Evolutionary conservation across 2,329 filamentous ascomycete genomes (phyloP), one percentile per base, ranked within the genome.

Genomic region (Aspergillus ochraceus): DNA sequence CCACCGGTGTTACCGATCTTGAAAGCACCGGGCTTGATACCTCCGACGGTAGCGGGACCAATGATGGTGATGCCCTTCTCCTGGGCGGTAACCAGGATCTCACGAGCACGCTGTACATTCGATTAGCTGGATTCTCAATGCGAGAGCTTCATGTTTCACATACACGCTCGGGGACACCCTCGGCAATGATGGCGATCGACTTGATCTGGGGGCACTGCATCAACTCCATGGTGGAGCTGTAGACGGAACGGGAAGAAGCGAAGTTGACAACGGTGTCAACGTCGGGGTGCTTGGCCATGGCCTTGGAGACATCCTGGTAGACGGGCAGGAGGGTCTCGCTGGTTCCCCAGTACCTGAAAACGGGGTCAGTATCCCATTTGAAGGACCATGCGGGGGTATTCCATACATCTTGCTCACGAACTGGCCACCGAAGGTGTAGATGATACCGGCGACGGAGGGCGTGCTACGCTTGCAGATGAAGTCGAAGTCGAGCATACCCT

Each of bases 1-100:
- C 95, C 95, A 87, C 95, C 95, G 73, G 95, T 99, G 87, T 99
- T 99, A 79, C 95, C 95, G 68, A 99, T 99, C 88, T 98, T 99
- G 90, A 94, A 99, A 79, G 91, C 91, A 79, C 95, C 95, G 64
- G 95, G 95, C 88, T 98, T 99, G 84, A 99, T 98, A 74, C 95
- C 95, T 87, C 95, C 95, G 65, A 99, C 95, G 58, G 95, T 99
- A 72, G 95, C 95, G 66, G 95, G 95, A 67, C 95, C 95, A 76
- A 99, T 97, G 79, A 99, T 99, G 80, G 93, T 97, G 77, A 99
- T 90, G 65, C 94, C 94, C 90, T 98, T 99, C 88, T 97, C 94
- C 84, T 95, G 86, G 69, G 95, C 95, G 70, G 96, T 89, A 77
- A 98, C 90, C 76, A 97, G 88, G 77, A 99, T 98, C 84, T 99